Percentiles rank a stretch among this genome's conserved stretches.
These are phyloP conservation scores for Pseudogymnoascus sp. DNA, from an alignment of 2,329 filamentous ascomycete species.

Conservation along the genomic window DNA sequence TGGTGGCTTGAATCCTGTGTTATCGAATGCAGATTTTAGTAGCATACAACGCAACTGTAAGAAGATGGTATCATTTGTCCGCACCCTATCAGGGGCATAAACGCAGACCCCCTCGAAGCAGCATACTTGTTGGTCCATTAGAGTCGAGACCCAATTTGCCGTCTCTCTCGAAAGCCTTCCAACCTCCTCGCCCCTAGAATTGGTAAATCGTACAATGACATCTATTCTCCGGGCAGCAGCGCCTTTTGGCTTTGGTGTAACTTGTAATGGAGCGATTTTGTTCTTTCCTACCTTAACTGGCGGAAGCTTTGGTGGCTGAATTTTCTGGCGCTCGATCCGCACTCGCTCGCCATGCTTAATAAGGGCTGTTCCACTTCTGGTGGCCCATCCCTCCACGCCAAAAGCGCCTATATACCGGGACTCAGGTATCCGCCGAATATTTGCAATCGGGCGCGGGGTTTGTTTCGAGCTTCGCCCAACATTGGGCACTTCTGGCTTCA, in stretches of 20 bases:
- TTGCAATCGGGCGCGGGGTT: background rate
- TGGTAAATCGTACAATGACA: slow-evolving; percentile 87
- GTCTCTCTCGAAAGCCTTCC: slow-evolving; percentile 80
- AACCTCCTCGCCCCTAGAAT: slow-evolving; percentile 67
- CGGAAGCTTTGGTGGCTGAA: slow-evolving; percentile 47
- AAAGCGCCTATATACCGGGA: slow-evolving; percentile 82
- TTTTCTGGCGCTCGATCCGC: slow-evolving; percentile 76
- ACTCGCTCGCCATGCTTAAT: slow-evolving; percentile 77
- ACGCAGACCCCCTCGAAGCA: slow-evolving; percentile 81
- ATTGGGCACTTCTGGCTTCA: slow-evolving; percentile 14
- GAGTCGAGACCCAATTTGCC: slow-evolving; percentile 82
- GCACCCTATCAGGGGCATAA: slow-evolving; percentile 73
- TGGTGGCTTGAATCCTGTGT: slow-evolving; percentile 49
- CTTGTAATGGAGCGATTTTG: slow-evolving; percentile 21
- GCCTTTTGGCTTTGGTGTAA: slow-evolving; percentile 25
- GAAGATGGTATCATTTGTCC: slow-evolving; percentile 91
- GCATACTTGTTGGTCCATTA: slow-evolving; percentile 87
- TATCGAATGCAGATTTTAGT: slow-evolving; percentile 64
- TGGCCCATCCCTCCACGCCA: slow-evolving; percentile 86
- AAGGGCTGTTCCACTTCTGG: slow-evolving; percentile 66
- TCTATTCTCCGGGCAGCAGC: slow-evolving; percentile 60
- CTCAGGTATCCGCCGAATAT: slow-evolving; percentile 32
- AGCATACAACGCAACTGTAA: slow-evolving; percentile 76
- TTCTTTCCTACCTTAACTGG: slow-evolving; percentile 37
- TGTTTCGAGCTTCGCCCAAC: slow-evolving; percentile 25